Base-by-base conservation (phyloP, 2,329 filamentous ascomycete genomes). In the Trematosphaeria pertusa region DNA sequence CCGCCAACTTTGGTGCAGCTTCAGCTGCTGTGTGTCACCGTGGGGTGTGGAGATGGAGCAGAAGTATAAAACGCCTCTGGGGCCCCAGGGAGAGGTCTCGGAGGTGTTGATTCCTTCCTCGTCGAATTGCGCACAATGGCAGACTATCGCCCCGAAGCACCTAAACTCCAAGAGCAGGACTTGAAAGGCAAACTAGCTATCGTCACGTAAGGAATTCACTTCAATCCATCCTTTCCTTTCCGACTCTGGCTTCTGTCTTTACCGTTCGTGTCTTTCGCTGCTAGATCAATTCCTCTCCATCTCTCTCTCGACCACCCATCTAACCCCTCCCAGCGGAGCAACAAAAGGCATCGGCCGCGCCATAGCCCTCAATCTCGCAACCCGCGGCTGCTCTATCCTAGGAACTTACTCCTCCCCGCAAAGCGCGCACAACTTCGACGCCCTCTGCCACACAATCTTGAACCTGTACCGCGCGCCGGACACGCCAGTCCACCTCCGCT, bases 291-390 rank as follows among this genome's bases (percentile, higher is more conserved):
- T 34, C 15, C 15, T 12, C 5, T 43, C 35, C 22, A 31, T 36
- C 5, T 44, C 17, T 37, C 14, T n/a, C 32, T 18, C 39, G 9
- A 11, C 5, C 6, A 17, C 19, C 14, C 19, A 38, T 22, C 34
- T 28, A 8, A 26, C 24, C 22, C 12, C 33, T 5, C 21, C 9
- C 47, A 66, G 61, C 11, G 64, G 62, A 12, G 65, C 62, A 38
- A 60, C 55, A 7, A 60, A 59, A 54, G 65, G 64, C 40, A 67
- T 64, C 21, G 64, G 64, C 32, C 58, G 64, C 12, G 60, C 64
- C 30, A 67, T 65, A 12, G 54, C 61, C 37, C 58, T 68, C 35
- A 47, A 62, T 17, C 62, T 69, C 24, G 52, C 64, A 11, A 56
- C 52, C 28, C 64, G 65, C 31, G 65, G 65, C 19, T 54, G 51